Conservation (phyloP, 2,329 filamentous ascomycete genomes). For the Cladosporium sp. region DNA sequence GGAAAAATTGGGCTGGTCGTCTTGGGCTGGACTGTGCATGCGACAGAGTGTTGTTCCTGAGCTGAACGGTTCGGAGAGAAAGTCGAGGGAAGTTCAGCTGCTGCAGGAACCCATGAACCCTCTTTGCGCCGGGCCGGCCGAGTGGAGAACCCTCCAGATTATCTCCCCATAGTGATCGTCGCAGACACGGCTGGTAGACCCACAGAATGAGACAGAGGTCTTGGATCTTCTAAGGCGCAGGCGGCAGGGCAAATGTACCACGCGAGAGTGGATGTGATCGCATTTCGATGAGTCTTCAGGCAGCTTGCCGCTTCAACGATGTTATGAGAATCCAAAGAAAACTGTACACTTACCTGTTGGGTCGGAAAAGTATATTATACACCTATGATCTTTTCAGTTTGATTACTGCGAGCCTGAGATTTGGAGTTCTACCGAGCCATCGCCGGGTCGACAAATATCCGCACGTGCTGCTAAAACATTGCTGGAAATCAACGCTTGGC, state of each 20-base stretch:
- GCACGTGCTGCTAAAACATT: background rate
- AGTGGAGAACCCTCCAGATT: background rate
- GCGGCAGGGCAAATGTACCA: too few species aligned
- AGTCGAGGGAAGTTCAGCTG: background rate
- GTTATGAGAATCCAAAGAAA: too few species aligned
- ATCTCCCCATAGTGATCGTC: background rate
- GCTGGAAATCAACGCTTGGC: background rate
- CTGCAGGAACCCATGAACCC: background rate
- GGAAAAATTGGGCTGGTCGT: background rate
- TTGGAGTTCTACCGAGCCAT: too few species aligned
- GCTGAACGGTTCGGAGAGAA: background rate
- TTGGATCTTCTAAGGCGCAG: too few species aligned
- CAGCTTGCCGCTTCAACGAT: too few species aligned
- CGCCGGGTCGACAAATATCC: too few species aligned
- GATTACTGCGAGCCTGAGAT: too few species aligned
- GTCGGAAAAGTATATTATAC: too few species aligned
- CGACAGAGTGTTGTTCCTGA: conserved; percentile 1
- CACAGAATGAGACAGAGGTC: background rate
- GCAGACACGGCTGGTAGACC: background rate
- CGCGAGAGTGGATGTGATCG: too few species aligned
- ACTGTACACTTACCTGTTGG: too few species aligned
- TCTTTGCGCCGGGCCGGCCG: background rate
- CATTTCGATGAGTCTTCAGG: too few species aligned
- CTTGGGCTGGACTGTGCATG: background rate
- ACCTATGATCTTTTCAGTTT: too few species aligned